Evolutionary conservation across 306 rosid species (phyloP), one percentile per base, ranked within the genome.

Genomic region (Medicago ruthenica): DNA sequence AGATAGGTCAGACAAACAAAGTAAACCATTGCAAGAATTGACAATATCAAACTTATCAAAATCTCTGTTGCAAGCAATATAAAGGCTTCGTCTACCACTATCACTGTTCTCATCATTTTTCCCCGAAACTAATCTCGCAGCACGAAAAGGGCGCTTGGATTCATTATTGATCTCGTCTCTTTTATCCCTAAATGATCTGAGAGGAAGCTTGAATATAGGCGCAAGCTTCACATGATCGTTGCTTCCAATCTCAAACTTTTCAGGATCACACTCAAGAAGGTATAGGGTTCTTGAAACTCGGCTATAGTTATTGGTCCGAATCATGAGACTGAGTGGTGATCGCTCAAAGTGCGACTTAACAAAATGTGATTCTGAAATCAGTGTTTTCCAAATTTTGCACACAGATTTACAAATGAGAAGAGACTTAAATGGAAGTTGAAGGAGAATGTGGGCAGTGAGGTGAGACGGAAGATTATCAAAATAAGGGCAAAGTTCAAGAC

Each of bases 321-420:
- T 12, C 50, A 83, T 0, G 4, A 73, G 34, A 58, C 44, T 7
- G 3, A 7, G 15, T 15, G 2, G 27, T 18, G 78, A 75, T 11
- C 2, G 27, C 9, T 42, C 16, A 45, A 74, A 70, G 15, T 83
- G 79, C 20, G 18, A 17, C 39, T 67, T 69, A 4, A 71, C 71
- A 64, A 83, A 86, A 3, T 55, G n/a, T 3, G 76, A 80, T 11
- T 76, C 54, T 7, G 86, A 78, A 21, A 83, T 78, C 1, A 75
- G 36, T 1, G 42, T 20, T 4, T 6, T 13, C 83, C 78, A 86
- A 7, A 27, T 14, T 41, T 51, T 71, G 79, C 86, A 83, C 2
- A 67, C 79, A 40, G 73, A 61, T 47, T 34, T 86, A 70, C 87
- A 81, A 16, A 75, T 44, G 42, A 81, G 9, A 62, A 83, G n/a